phyloP scores from a whole-genome alignment of 139 green algal species.

The Picochlorum sp. region DNA sequence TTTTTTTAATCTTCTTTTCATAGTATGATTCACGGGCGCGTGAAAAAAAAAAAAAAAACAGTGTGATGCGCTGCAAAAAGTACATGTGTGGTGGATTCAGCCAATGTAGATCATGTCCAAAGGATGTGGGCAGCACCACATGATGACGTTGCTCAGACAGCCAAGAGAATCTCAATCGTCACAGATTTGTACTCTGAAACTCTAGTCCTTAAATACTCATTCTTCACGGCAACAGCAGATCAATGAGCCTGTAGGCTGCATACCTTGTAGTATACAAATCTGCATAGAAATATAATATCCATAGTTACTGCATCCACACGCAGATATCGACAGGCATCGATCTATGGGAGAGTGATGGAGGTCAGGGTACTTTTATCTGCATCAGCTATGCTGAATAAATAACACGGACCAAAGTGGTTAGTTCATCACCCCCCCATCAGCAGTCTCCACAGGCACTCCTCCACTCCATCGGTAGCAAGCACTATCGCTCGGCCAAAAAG shows the following conservation, averaged over 20 bases:
- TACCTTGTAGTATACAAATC: neutral
- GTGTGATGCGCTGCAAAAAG: too few relatives aligned
- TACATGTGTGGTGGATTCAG: too few relatives aligned
- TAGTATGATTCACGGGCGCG: too few relatives aligned
- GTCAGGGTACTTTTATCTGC: conserved; percentile 34
- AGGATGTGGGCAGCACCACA: too few relatives aligned
- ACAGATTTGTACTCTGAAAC: conserved; percentile 5
- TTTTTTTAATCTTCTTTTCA: too few relatives aligned
- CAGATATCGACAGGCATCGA: neutral
- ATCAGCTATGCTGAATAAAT: conserved; percentile 50
- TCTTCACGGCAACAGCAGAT: conserved; percentile 14
- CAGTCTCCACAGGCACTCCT: conserved; percentile 2
- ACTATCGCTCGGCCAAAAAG: conserved; percentile 6
- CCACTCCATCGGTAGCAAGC: neutral
- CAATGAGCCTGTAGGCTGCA: neutral
- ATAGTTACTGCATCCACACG: neutral
- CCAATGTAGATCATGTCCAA: too few relatives aligned
- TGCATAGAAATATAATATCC: neutral
- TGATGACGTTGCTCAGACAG: too few relatives aligned
- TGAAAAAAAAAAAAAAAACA: too few relatives aligned
- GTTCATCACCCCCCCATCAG: conserved; percentile 17
- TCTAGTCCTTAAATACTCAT: neutral
- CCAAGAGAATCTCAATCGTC: too few relatives aligned
- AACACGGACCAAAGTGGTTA: conserved; percentile 71
- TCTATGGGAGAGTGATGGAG: conserved; percentile 1